Percentiles rank a stretch among this genome's conserved stretches.
phyloP scores from a whole-genome alignment of 371 early-diverging fungal genomes.

The Saksenaea vasiformis region DNA sequence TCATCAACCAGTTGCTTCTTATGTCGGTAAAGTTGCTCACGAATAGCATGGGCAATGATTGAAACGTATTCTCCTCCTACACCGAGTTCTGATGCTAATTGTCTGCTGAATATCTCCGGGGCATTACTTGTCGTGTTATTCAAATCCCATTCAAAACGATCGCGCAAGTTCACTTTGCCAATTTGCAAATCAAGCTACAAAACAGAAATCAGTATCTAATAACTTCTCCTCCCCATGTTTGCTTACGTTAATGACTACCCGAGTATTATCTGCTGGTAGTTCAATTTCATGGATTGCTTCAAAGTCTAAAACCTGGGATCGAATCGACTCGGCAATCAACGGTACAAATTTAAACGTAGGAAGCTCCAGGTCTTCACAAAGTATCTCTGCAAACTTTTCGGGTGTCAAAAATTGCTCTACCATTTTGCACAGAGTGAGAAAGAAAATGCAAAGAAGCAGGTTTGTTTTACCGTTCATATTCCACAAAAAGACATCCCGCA shows the following conservation, averaged over 20 bases:
- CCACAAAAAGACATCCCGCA: constrained; percentile 84
- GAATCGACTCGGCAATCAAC: constrained; percentile 81
- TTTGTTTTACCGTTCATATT: constrained; percentile 67
- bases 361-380: constrained; percentile 83
- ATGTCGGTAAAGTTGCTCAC: constrained; percentile 79
- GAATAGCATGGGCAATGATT: constrained; percentile 85
- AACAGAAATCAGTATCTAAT: not conserved
- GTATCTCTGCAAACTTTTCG: constrained; percentile 88
- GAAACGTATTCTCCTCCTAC: constrained; percentile 90
- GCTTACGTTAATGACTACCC: constrained; percentile 51
- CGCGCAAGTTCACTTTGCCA: constrained; percentile 81
- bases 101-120: constrained; percentile 87
- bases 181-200: constrained; percentile 83
- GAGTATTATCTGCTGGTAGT: constrained; percentile 33
- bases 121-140: constrained; percentile 55
- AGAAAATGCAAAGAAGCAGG: not conserved
- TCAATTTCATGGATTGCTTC: constrained; percentile 42
- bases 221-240: not conserved
- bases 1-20: constrained; percentile 69
- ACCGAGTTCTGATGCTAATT: constrained; percentile 82
- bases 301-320: constrained; percentile 55
- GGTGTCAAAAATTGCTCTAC: constrained; percentile 85
- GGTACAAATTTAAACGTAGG: constrained; percentile 56
- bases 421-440: not conserved
- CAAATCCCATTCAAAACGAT: constrained; percentile 94